Base-by-base conservation (phyloP, 495 filamentous ascomycete species). In the Aspergillus indologenus region DNA sequence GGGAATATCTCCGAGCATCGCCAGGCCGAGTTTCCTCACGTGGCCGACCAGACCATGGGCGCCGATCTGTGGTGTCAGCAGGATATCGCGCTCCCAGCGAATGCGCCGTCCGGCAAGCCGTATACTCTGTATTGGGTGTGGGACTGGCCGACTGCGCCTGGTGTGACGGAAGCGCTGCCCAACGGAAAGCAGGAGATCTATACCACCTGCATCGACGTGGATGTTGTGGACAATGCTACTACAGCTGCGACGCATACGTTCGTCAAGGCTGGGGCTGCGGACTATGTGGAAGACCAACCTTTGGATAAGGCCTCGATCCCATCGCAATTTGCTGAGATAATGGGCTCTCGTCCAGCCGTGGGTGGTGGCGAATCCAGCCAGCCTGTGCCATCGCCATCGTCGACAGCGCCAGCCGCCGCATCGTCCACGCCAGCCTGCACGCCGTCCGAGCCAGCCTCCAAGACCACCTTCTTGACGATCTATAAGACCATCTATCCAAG, bases 81-180 rank as follows among this genome's bases (percentile, higher is more conserved):
- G 29, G 87, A 94, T 64, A 71, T 95, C 44, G 71, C 81, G 45
- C 71, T 97, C 42, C 92, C 92, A 3, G 59, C 66, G 3, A 79
- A 86, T 60, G 66, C 78, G 22, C 63, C 74, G 3, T 62, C 68
- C 15, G 84, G 87, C 19, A 81, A 79, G 26, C 68, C 77, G 2
- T 87, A 87, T 60, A 90, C 90, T 0, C 69, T 94, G 44, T 92
- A 96, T 73, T 97, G 92, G 92, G 85, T 96, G 5, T 96, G 92
- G 92, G 86, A 95, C 62, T 97, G 90, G 90, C 86, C 88, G 4
- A 87, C 83, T 0, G 70, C 70, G 14, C 71, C 81, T 15, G 68
- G 66, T 14, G 66, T 58, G 21, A 78, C 80, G 64, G 79, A 73
- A 47, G 71, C 53, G 34, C 66, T 79, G 15, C 80, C 81, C 2